phyloP scores from a whole-genome alignment of 345 rosid species.

The Syzygium aromaticum region DNA sequence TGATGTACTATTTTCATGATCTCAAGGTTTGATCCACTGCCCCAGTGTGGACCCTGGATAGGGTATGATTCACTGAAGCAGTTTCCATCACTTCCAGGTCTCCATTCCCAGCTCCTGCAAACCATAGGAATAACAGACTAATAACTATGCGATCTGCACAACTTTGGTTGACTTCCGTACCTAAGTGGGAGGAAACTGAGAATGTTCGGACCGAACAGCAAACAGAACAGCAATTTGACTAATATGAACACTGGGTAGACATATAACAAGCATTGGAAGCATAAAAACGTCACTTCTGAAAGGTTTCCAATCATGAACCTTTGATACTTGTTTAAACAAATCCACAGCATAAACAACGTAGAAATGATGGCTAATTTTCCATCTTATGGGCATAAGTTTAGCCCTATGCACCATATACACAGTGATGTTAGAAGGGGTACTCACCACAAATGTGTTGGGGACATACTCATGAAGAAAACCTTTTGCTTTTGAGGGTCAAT shows the following conservation, averaged over 20 bases:
- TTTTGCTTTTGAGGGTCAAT: slow-evolving; percentile 55
- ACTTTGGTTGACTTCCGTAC: neutral
- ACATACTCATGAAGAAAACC: slow-evolving; percentile 90
- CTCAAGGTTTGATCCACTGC: slow-evolving; percentile 72
- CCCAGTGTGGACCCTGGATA: slow-evolving; percentile 61
- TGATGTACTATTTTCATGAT: slow-evolving; percentile 60
- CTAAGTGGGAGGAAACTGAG: neutral
- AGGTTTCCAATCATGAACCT: neutral
- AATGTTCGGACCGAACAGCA: neutral
- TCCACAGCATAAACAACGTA: neutral
- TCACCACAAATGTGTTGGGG: slow-evolving; percentile 89
- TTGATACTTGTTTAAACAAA: neutral
- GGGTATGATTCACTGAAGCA: slow-evolving; percentile 76
- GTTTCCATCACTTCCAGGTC: slow-evolving; percentile 57
- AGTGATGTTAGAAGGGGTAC: slow-evolving; percentile 2
- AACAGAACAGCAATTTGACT: neutral
- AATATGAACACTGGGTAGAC: neutral
- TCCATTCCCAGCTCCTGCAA: slow-evolving; percentile 97
- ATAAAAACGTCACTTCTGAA: neutral
- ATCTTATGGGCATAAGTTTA: neutral
- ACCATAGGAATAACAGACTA: neutral
- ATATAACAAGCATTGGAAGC: neutral
- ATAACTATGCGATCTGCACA: neutral
- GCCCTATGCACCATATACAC: neutral
- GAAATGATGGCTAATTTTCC: neutral